These are phyloP conservation scores for Fusarium sacchari DNA, from an alignment of 2,329 filamentous ascomycete genomes.

Conservation along the genomic window DNA sequence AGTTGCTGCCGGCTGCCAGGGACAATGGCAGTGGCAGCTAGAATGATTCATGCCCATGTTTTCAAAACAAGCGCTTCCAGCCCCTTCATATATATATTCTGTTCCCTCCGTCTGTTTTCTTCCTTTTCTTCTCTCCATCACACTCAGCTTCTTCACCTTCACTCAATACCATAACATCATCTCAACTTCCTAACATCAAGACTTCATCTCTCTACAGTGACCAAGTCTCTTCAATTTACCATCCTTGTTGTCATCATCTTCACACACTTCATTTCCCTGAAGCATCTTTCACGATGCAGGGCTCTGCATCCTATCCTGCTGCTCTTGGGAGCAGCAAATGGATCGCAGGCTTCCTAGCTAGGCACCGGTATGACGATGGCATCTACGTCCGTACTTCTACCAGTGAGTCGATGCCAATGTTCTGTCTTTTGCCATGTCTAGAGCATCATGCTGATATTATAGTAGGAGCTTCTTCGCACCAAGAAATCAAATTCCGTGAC, in stretches of 20 bases:
- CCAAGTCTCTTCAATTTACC: neutral
- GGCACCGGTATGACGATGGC: neutral
- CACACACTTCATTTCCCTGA: neutral
- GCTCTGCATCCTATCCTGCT: slow-evolving; percentile 20
- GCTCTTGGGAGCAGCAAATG: slow-evolving; percentile 18
- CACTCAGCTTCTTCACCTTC: neutral
- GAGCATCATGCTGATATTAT: neutral
- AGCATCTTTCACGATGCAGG: slow-evolving; percentile 1
- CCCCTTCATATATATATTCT: neutral
- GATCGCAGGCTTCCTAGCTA: neutral
- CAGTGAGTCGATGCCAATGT: neutral
- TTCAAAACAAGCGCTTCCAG: neutral
- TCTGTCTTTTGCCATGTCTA: rapidly evolving
- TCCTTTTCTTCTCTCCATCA: neutral
- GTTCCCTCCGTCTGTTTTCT: neutral
- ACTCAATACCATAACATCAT: neutral
- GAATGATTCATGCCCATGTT: neutral
- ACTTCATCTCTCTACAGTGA: neutral
- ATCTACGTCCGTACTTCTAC: neutral
- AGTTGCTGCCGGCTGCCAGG: neutral
- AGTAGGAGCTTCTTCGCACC: neutral
- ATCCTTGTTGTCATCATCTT: neutral
- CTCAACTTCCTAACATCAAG: neutral
- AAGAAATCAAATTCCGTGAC: slow-evolving; percentile 10
- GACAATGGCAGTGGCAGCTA: neutral